These are phyloP conservation scores for Paecilomyces dactylethromorphus DNA, from an alignment of 2,329 filamentous ascomycete species.

Conservation along the genomic window DNA sequence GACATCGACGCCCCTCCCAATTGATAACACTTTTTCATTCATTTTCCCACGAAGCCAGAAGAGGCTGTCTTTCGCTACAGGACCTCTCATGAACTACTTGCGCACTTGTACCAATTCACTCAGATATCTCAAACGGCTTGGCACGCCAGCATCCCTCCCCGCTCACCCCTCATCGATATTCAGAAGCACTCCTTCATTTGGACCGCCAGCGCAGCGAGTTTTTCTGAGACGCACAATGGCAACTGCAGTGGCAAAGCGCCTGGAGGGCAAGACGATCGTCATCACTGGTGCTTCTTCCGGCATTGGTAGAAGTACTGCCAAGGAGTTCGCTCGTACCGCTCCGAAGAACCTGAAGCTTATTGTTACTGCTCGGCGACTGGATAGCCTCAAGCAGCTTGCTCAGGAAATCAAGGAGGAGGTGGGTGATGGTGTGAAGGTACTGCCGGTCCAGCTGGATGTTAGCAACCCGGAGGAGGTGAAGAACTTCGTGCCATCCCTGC, in stretches of 20 bases:
- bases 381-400: conserved; percentile 69
- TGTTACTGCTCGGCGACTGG: conserved; percentile 79
- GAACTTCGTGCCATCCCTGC: conserved; percentile 65
- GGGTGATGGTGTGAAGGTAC: conserved; percentile 71
- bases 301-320: conserved; percentile 68
- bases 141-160: background rate
- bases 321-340: conserved; percentile 85
- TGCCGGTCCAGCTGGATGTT: conserved; percentile 80
- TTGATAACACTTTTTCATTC: background rate
- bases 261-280: conserved; percentile 86
- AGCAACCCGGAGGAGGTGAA: conserved; percentile 70
- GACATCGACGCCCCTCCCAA: background rate
- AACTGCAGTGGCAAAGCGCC: conserved; percentile 70
- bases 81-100: background rate
- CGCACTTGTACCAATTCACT: background rate
- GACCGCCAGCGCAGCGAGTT: background rate
- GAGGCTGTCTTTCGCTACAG: background rate
- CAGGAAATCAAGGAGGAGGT: conserved; percentile 70
- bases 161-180: background rate
- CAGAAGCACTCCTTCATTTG: background rate
- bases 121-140: background rate
- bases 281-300: conserved; percentile 91
- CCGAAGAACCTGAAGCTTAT: conserved; percentile 76
- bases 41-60: background rate
- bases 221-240: conserved; percentile 47